These are phyloP conservation scores for Tetragonia tetragonoides DNA, from an alignment of 148 eudicot genomes.

Conservation along the genomic window DNA sequence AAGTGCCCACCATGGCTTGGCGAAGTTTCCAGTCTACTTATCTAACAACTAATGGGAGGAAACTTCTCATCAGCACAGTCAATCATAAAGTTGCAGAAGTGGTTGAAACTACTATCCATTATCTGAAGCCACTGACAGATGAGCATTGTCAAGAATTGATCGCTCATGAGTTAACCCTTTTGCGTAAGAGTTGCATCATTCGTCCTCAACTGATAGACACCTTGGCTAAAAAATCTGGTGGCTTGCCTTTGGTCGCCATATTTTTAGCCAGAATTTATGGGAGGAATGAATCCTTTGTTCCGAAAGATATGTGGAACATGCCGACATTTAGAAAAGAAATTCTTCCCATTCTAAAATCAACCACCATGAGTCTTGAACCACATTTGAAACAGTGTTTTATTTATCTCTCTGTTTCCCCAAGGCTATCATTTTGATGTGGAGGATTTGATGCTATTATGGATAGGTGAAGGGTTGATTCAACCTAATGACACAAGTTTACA, in stretches of 20 bases:
- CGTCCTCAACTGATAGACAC: no score
- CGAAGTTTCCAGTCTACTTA: neutral
- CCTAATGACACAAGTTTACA: neutral
- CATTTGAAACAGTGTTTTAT: neutral
- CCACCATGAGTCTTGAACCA: neutral
- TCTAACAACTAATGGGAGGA: neutral
- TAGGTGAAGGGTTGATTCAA: neutral
- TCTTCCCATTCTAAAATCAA: neutral
- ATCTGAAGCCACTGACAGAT: neutral
- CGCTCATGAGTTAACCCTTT: neutral
- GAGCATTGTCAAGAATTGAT: neutral
- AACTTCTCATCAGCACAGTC: conserved; percentile 8
- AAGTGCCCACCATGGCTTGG: neutral
- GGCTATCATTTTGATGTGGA: neutral
- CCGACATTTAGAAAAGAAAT: no score
- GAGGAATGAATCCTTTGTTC: neutral
- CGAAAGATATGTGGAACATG: neutral
- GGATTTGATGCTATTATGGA: conserved; percentile 1
- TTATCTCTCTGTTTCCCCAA: conserved; percentile 4
- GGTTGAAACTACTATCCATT: neutral
- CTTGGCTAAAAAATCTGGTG: conserved; percentile 10
- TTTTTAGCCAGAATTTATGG: neutral
- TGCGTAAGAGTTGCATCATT: no score
- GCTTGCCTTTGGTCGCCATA: conserved; percentile 15
- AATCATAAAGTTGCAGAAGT: conserved; percentile 4